Conservation (phyloP, 78 protist genomes). For the Mantamonas sphyraenae region DNA sequence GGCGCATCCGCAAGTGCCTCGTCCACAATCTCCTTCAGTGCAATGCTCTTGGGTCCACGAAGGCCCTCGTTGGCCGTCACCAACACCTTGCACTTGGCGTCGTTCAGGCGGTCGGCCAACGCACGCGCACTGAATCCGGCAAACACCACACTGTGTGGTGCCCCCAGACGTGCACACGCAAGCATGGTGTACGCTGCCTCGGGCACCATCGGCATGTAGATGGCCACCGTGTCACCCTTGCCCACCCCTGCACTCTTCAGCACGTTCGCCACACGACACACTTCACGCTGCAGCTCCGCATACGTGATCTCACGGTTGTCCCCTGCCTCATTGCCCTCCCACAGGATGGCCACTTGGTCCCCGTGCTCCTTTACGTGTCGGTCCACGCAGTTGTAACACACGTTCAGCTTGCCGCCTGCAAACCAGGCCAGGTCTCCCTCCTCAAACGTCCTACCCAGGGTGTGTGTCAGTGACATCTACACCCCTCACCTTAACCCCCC, state of each 20-base stretch:
- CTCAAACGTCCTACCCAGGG: too few species aligned
- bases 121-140: conserved; percentile 44
- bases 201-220: conserved; percentile 86
- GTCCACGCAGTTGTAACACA: conserved; percentile 73
- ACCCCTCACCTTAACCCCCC: too few species aligned
- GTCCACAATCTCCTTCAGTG: conserved; percentile 14
- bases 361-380: conserved; percentile 58
- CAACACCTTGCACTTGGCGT: conserved; percentile 23
- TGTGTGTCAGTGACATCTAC: too few species aligned
- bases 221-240: conserved; percentile 80
- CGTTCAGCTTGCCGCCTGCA: conserved; percentile 66
- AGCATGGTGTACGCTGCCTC: conserved; percentile 76
- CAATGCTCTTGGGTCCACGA: conserved; percentile 45
- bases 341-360: conserved; percentile 60
- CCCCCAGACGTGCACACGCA: conserved; percentile 95
- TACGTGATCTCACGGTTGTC: conserved; percentile 32
- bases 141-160: conserved; percentile 78
- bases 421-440: conserved; percentile 77
- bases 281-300: conserved; percentile 18
- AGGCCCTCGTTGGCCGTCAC: conserved; percentile 56
- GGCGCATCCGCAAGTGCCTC: conserved; percentile 2
- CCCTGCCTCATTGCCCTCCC: conserved; percentile 42
- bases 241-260: conserved; percentile 56
- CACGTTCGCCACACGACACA: conserved; percentile 60
- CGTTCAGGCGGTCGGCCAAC: conserved; percentile 28